phyloP scores from a whole-genome alignment of 75 land plant genomes.

The Selaginella tamariscina region DNA sequence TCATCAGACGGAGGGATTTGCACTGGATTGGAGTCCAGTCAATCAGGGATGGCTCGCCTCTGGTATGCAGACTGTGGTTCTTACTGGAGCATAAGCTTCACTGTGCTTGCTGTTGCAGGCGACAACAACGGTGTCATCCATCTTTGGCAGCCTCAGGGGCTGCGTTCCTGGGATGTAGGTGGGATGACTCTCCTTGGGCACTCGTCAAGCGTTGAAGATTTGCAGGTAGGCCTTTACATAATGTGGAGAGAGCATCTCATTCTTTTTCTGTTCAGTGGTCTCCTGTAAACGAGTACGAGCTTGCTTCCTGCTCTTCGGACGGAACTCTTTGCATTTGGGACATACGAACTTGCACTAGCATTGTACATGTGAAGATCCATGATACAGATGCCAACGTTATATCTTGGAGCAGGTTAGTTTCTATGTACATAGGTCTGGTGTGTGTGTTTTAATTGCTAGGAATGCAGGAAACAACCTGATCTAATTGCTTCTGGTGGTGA shows the following conservation, averaged over 20 bases:
- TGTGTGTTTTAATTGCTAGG: background rate
- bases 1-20: slow-evolving; percentile 92
- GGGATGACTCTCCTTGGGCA: slow-evolving; percentile 47
- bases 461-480: slow-evolving; percentile 65
- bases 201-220: slow-evolving; percentile 63
- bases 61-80: slow-evolving; percentile 34
- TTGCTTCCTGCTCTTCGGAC: slow-evolving; percentile 96
- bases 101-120: slow-evolving; percentile 20
- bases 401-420: slow-evolving; percentile 99
- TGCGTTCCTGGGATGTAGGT: slow-evolving; percentile 49
- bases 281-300: slow-evolving; percentile 75
- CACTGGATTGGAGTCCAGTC: slow-evolving; percentile 85
- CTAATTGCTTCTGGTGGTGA: slow-evolving; percentile 96
- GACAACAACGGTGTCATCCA: slow-evolving; percentile 78
- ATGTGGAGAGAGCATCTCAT: background rate
- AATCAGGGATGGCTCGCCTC: slow-evolving; percentile 68
- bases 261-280: slow-evolving; percentile 58
- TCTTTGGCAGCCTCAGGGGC: slow-evolving; percentile 71
- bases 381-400: slow-evolving; percentile 94
- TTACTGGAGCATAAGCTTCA: too few species aligned
- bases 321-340: slow-evolving; percentile 81
- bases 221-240: slow-evolving; percentile 36
- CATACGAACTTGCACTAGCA: slow-evolving; percentile 36
- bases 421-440: too few species aligned
- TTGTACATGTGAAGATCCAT: slow-evolving; percentile 65